Evolutionary conservation across 495 filamentous ascomycete genomes (phyloP), one percentile per base, ranked within the genome.

Genomic region (Hypoxylon crocopeplum): DNA sequence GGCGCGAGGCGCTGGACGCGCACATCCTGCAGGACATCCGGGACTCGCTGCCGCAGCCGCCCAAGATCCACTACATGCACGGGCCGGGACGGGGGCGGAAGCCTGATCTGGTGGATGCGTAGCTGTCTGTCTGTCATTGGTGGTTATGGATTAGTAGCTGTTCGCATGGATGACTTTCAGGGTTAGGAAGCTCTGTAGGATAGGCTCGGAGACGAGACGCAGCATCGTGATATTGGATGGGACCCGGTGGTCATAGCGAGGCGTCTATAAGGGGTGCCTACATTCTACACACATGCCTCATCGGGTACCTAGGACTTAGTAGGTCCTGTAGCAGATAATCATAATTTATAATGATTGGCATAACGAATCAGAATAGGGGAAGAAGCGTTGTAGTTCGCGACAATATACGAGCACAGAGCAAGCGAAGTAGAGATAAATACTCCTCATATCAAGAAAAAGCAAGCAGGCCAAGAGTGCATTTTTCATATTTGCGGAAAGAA

Each of bases 21-120:
- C 54, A 63, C 30, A 63, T 70, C 34, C 48, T 52, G 17, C 12
- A 49, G 27, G 64, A 68, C 36, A 68, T 70, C 17, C 64, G 67
- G 3, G 60, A 59, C 15, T 64, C 57, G 33, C 40, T 70, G 24
- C 61, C 68, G 30, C 61, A 51, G 32, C 64, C 64, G 39, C 65
- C 65, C 6, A 59, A 51, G 46, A 70, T 67, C 50, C 62, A 70
- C 15, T 67, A 68, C 33, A 39, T 59, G 45, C 68, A 70, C 25
- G 61, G 57, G 1, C 64, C 65, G 1, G 68, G 68, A 0, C 58
- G 68, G 16, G 68, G 61, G 0, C 49, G 68, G 15, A 58, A 49
- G 48, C 64, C 54, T 0, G 65, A 68, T 20, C 11, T 17, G 10
- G 13, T 41, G 15, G 32, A 52, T 19, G 17, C 21, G 11, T 57